phyloP scores from a whole-genome alignment of 2,329 filamentous ascomycete genomes.

The Penicillium sp. region DNA sequence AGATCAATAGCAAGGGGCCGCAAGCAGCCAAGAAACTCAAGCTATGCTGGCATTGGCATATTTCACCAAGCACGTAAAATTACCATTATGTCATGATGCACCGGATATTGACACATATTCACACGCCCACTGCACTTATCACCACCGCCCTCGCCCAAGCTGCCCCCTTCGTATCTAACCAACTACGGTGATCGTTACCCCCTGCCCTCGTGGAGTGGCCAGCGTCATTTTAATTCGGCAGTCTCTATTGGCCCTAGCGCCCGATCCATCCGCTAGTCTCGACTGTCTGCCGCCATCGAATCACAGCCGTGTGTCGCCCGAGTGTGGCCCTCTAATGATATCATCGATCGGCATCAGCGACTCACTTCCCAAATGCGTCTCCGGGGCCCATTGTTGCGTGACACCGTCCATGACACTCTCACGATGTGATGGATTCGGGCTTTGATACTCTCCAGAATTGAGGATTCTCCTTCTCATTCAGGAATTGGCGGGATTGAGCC shows the following conservation, averaged over 20 bases:
- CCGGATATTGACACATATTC: constrained; percentile 5
- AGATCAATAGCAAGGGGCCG: constrained; percentile 17
- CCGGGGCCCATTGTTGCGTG: not conserved
- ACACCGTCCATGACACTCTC: not conserved
- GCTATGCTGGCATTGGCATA: constrained; percentile 15
- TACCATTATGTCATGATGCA: constrained; percentile 15
- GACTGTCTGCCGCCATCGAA: constrained; percentile 13
- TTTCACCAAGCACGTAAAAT: not conserved
- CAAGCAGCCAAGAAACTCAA: constrained; percentile 16
- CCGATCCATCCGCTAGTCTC: constrained; percentile 14
- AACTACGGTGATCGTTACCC: constrained; percentile 19
- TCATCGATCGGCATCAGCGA: constrained; percentile 18
- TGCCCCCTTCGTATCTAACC: constrained; percentile 18
- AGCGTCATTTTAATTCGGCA: constrained; percentile 25
- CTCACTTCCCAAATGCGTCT: not conserved
- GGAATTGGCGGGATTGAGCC: not conserved
- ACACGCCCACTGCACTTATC: constrained; percentile 7
- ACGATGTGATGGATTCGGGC: not conserved
- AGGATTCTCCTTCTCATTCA: not conserved
- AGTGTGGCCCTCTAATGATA: constrained; percentile 18
- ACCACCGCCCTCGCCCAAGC: constrained; percentile 20
- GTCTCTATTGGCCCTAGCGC: constrained; percentile 10
- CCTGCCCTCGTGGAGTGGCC: constrained; percentile 17
- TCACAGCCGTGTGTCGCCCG: constrained; percentile 11
- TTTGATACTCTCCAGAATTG: not conserved